Percentiles rank a stretch among this genome's conserved stretches.
These are phyloP conservation scores for Penicillium sp. DNA, from an alignment of 2,329 filamentous ascomycete species.

Conservation along the genomic window DNA sequence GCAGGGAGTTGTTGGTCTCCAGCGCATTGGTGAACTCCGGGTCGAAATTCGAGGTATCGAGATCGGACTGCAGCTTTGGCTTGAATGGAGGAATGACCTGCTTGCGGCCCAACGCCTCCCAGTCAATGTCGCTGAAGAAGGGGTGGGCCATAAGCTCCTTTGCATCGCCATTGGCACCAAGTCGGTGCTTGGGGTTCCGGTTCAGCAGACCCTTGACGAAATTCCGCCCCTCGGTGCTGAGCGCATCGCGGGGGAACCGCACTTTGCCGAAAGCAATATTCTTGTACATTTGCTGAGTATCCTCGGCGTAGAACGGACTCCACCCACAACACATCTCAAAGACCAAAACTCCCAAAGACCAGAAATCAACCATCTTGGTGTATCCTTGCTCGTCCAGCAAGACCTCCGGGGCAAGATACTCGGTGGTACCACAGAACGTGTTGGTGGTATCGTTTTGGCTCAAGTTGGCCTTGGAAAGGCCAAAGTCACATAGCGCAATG, in stretches of 20 bases:
- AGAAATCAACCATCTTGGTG: slow-evolving; percentile 99
- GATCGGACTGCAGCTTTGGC: slow-evolving; percentile 92
- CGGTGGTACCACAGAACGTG: slow-evolving; percentile 97
- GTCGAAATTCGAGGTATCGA: slow-evolving; percentile 97
- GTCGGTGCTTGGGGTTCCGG: slow-evolving; percentile 91
- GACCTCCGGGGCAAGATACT: slow-evolving; percentile 95
- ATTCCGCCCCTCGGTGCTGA: slow-evolving; percentile 92
- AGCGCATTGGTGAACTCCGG: slow-evolving; percentile 97
- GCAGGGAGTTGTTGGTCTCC: slow-evolving; percentile 82
- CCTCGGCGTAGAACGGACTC: slow-evolving; percentile 98
- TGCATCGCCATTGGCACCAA: slow-evolving; percentile 88
- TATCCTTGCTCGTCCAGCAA: slow-evolving; percentile 95
- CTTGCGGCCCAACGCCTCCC: slow-evolving; percentile 85
- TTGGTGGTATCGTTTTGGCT: slow-evolving; percentile 98
- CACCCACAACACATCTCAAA: slow-evolving; percentile 99
- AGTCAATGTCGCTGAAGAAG: slow-evolving; percentile 94
- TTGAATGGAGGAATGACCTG: slow-evolving; percentile 96
- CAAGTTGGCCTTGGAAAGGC: slow-evolving; percentile 93
- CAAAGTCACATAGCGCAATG: slow-evolving; percentile 96
- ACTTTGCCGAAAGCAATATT: slow-evolving; percentile 99
- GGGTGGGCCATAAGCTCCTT: slow-evolving; percentile 91
- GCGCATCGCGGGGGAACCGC: slow-evolving; percentile 88
- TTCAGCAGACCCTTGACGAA: slow-evolving; percentile 98
- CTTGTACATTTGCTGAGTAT: slow-evolving; percentile 99
- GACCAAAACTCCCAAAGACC: slow-evolving; percentile 94